These are phyloP conservation scores for Atkinsonella hypoxylon DNA, from an alignment of 2,329 filamentous ascomycete genomes.

Conservation along the genomic window DNA sequence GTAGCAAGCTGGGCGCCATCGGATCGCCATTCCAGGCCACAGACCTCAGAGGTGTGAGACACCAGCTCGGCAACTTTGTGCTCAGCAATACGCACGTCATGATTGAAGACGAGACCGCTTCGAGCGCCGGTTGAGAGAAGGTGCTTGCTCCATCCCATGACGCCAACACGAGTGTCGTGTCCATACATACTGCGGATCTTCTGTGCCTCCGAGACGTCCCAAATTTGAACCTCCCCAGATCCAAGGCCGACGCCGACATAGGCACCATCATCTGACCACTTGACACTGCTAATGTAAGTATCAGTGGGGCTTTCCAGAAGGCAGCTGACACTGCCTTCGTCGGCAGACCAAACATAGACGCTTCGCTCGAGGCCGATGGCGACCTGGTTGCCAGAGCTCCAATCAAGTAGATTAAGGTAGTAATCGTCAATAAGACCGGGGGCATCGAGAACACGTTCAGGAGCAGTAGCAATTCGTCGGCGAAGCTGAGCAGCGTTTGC, in stretches of 20 bases:
- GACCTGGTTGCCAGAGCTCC: conserved; percentile 96
- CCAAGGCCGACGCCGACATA: conserved; percentile 94
- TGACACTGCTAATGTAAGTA: conserved; percentile 95
- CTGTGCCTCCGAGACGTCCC: conserved; percentile 88
- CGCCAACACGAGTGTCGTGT: conserved; percentile 89
- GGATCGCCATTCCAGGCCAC: conserved; percentile 92
- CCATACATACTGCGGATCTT: conserved; percentile 99
- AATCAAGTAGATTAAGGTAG: conserved; percentile 97
- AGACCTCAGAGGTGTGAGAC: conserved; percentile 95
- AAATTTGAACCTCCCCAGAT: conserved; percentile 95
- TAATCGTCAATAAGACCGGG: conserved; percentile 96
- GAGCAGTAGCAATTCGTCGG: conserved; percentile 84
- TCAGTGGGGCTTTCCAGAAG: conserved; percentile 80
- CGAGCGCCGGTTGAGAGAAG: conserved; percentile 88
- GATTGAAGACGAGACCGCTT: conserved; percentile 93
- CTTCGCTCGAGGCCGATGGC: conserved; percentile 94
- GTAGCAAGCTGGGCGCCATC: conserved; percentile 95
- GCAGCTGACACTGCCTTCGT: conserved; percentile 78
- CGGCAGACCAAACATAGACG: conserved; percentile 97
- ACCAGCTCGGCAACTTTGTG: conserved; percentile 97
- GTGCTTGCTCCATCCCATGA: conserved; percentile 99
- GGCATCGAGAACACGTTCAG: conserved; percentile 91
- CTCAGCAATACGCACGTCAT: conserved; percentile 92
- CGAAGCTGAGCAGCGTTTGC: conserved; percentile 73
- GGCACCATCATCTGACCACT: conserved; percentile 95